Conservation (phyloP, 1,284 basidiomycete genomes). For the Psilocybe mexicana region DNA sequence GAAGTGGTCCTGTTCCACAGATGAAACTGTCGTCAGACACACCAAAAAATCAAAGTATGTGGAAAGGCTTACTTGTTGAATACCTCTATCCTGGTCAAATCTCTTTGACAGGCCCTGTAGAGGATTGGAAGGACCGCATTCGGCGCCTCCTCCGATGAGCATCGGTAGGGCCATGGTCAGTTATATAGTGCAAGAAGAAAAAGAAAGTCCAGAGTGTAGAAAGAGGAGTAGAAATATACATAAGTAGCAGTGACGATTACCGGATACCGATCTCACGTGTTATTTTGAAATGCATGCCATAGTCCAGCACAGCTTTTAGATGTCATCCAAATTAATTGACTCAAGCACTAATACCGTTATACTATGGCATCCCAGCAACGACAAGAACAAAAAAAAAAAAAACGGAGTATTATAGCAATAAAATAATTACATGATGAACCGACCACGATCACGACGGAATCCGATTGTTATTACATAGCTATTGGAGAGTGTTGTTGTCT, state of each 20-base stretch:
- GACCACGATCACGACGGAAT: conserved; percentile 10
- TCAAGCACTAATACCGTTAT: conserved; percentile 1
- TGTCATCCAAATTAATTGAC: conserved; percentile 4
- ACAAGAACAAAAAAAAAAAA: not conserved
- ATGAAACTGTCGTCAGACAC: conserved; percentile 6
- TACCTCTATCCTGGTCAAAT: conserved; percentile 75
- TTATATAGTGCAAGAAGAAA: not conserved
- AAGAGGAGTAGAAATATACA: conserved; percentile 2
- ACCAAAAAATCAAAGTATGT: not conserved
- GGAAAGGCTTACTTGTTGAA: conserved; percentile 61
- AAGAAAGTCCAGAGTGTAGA: conserved; percentile 12
- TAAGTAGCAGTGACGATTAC: conserved; percentile 2
- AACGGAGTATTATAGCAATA: conserved; percentile 22
- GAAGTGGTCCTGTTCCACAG: conserved; percentile 59
- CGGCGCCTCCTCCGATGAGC: conserved; percentile 64
- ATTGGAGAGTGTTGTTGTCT: conserved; percentile 16
- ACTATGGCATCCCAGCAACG: not conserved
- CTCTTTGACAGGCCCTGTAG: conserved; percentile 77
- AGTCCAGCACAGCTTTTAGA: not conserved
- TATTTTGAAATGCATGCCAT: conserved; percentile 9
- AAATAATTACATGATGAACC: conserved; percentile 23
- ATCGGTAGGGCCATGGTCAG: conserved; percentile 69
- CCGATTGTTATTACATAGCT: conserved; percentile 12
- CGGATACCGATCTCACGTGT: conserved; percentile 24
- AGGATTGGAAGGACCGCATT: conserved; percentile 82